Percentiles rank a stretch among this genome's conserved stretches.
Evolutionary conservation across 352 stramenopile genomes (phyloP).

Genomic region (Elongisporangium undulatum): DNA sequence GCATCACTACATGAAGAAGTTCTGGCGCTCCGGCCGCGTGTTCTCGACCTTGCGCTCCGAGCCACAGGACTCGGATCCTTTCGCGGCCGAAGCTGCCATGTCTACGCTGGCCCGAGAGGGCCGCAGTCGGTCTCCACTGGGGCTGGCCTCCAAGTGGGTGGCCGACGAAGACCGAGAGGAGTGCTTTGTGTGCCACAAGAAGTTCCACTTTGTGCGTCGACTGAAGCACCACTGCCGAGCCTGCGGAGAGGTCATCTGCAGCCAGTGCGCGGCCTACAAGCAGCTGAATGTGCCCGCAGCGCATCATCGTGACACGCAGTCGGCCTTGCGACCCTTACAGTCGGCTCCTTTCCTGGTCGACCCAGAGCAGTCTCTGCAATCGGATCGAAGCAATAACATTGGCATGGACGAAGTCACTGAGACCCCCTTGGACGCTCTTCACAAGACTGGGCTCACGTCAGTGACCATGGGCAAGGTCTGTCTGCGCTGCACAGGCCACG

Average conservation of each 20-base stretch:
- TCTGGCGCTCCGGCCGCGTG: conserved; percentile 40
- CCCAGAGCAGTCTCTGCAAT: too few relatives aligned
- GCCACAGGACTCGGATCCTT: conserved; percentile 9
- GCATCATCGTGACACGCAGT: conserved; percentile 8
- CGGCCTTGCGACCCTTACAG: too few relatives aligned
- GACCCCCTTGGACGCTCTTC: too few relatives aligned
- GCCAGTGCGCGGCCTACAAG: conserved; percentile 40
- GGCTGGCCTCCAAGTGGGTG: conserved; percentile 63
- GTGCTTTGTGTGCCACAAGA: conserved; percentile 57
- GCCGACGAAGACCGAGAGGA: conserved; percentile 42
- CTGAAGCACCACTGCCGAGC: conserved; percentile 73
- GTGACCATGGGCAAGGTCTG: conserved; percentile 63
- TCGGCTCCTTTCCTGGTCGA: too few relatives aligned
- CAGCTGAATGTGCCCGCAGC: conserved; percentile 33
- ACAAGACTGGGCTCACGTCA: conserved; percentile 13
- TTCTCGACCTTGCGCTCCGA: conserved; percentile 21
- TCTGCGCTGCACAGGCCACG: conserved; percentile 19
- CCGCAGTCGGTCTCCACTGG: conserved; percentile 19
- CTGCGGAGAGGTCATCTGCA: conserved; percentile 65
- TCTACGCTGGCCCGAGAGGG: not conserved
- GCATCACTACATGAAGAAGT: conserved; percentile 56
- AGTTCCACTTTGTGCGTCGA: conserved; percentile 50
- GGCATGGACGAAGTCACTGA: not conserved
- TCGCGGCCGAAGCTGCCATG: not conserved
- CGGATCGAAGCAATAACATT: not conserved